Base-by-base conservation (phyloP, 1,284 basidiomycete genomes). In the Schizopora paradoxa region DNA sequence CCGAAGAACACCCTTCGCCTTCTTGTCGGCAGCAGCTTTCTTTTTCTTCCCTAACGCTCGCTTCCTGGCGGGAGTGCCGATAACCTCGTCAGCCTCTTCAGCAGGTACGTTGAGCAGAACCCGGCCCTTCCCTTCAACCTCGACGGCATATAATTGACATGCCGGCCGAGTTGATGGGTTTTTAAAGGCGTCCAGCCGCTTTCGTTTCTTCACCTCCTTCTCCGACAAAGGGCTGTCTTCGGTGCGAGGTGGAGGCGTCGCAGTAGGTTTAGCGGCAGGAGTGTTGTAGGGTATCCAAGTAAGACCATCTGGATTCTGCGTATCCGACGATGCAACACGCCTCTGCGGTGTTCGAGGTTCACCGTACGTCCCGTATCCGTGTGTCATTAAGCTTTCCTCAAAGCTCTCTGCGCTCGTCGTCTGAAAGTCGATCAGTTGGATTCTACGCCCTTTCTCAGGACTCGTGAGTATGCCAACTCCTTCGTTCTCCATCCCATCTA, bases 391-490 rank as follows among this genome's bases (percentile, higher is more conserved):
- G 53, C 82, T 82, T 62, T 86, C 82, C 58, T 86, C 84, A 54
- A 88, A 87, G 57, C 82, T 86, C 63, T 86, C 85, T 44, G 85
- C 84, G 6, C 81, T 83, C 0, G 85, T 86, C 62, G 84, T 81
- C 60, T 85, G 84, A 61, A 88, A 47, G 33, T 51, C 49, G 40
- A 48, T 86, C 26, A 88, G 60, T 53, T 77, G 79, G 29, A 87
- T 63, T 43, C 83, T 68, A 42, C 85, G 67, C 0, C 85, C 86
- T 62, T 81, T 85, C 41, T 69, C 60, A 0, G 85, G 83, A 54
- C 76, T 85, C 51, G 80, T 76, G 51, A 69, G 72, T 28, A 86
- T 76, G 10, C 81, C 82, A 21, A 85, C 63, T 19, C 66, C 63
- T 2, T 66, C 57, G 16, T 46, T 64, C 56, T 48, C 61, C 41